Evolutionary conservation across 2,329 filamentous ascomycete genomes (phyloP).

Genomic region (Penicillium sp.): DNA sequence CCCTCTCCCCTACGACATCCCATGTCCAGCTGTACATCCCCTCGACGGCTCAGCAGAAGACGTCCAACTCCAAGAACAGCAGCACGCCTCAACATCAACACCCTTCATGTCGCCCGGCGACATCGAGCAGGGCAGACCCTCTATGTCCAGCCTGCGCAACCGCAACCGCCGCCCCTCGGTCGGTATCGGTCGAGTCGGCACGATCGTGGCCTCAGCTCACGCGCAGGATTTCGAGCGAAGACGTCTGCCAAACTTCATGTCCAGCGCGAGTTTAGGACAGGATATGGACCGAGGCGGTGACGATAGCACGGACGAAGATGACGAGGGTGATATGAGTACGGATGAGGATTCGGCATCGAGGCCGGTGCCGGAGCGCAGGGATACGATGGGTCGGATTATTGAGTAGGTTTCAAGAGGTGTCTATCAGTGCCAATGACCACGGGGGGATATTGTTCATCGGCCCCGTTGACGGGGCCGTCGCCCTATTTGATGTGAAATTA

Average conservation of each 20-base stretch:
- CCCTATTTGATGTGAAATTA: not conserved
- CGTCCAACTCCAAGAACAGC: slow-evolving; percentile 29
- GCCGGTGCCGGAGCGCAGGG: not conserved
- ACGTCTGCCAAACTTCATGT: slow-evolving; percentile 51
- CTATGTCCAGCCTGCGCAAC: slow-evolving; percentile 24
- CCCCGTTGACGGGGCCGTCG: not conserved
- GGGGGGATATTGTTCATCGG: not conserved
- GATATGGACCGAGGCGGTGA: slow-evolving; percentile 35
- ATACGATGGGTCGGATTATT: slow-evolving; percentile 6
- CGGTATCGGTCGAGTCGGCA: slow-evolving; percentile 55
- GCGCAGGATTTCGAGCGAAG: slow-evolving; percentile 89
- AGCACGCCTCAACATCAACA: slow-evolving; percentile 11
- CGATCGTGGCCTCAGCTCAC: slow-evolving; percentile 78
- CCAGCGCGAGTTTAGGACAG: slow-evolving; percentile 33
- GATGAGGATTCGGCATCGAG: slow-evolving; percentile 26
- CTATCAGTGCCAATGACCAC: not conserved
- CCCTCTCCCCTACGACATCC: slow-evolving; percentile 71
- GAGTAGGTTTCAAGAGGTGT: not conserved
- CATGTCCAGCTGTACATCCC: slow-evolving; percentile 16
- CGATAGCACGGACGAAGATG: slow-evolving; percentile 39
- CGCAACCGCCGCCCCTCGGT: slow-evolving; percentile 28
- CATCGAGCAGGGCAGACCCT: slow-evolving; percentile 29
- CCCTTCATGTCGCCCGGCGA: slow-evolving; percentile 23
- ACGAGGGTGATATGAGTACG: slow-evolving; percentile 30
- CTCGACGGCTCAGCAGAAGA: slow-evolving; percentile 19